These are phyloP conservation scores for Paecilomyces fulvus DNA, from an alignment of 2,329 filamentous ascomycete genomes.

Conservation along the genomic window DNA sequence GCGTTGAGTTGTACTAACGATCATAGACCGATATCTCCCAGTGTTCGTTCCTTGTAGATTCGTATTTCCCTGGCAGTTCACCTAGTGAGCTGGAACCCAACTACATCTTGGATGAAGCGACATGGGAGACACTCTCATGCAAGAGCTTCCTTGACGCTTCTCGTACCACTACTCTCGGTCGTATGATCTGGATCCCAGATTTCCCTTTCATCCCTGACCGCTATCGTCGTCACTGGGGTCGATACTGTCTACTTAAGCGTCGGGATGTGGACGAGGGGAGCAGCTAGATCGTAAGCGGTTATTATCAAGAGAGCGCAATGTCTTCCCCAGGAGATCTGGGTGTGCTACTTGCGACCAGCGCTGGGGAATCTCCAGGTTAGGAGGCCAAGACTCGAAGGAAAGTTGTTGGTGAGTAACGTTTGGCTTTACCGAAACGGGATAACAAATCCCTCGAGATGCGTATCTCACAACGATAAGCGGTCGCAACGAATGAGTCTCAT, in stretches of 20 bases:
- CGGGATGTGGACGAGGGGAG: conserved; percentile 20
- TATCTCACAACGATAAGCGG: background rate
- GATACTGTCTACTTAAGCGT: conserved; percentile 72
- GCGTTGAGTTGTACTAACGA: conserved; percentile 8
- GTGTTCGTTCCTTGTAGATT: conserved; percentile 83
- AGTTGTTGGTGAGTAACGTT: background rate
- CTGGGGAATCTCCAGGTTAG: background rate
- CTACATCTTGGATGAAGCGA: conserved; percentile 62
- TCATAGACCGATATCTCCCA: conserved; percentile 55
- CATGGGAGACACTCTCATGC: conserved; percentile 73
- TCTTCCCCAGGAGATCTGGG: no score
- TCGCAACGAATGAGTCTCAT: background rate
- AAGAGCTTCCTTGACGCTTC: conserved; percentile 71
- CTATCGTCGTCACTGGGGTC: conserved; percentile 70
- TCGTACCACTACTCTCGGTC: conserved; percentile 62
- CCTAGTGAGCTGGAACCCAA: conserved; percentile 67
- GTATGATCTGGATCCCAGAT: conserved; percentile 76
- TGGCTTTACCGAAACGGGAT: conserved; percentile 26
- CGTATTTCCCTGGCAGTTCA: conserved; percentile 57
- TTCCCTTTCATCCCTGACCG: conserved; percentile 58
- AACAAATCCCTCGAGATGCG: conserved; percentile 26
- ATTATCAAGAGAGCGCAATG: background rate
- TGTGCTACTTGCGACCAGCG: background rate
- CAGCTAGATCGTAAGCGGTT: background rate
- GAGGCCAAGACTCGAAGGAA: background rate